Evolutionary conservation across 164 flowering plant species (phyloP).

Genomic region (Aristolochia californica): DNA sequence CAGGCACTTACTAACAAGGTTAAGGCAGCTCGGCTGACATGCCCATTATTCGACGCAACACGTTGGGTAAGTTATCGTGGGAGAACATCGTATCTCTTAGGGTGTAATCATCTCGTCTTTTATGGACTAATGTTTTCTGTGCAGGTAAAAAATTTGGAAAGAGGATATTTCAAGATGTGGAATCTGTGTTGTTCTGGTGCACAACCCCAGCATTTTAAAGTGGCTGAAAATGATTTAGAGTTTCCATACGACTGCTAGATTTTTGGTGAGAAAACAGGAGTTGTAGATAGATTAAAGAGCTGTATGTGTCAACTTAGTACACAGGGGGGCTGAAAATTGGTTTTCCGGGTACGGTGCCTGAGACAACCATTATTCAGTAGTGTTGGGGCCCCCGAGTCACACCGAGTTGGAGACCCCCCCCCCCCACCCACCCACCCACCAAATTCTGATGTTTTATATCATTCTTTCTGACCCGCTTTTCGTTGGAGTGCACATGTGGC

Average conservation of each 20-base stretch:
- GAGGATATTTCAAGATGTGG: constrained; percentile 97
- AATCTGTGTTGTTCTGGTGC: constrained; percentile 67
- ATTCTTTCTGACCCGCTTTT: too few relatives aligned
- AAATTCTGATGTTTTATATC: too few relatives aligned
- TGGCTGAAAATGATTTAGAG: constrained; percentile 61
- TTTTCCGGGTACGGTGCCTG: too few relatives aligned
- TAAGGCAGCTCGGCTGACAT: constrained; percentile 63
- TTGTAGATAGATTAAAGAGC: constrained; percentile 1
- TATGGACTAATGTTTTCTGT: too few relatives aligned
- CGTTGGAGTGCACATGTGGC: too few relatives aligned
- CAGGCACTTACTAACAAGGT: constrained; percentile 63
- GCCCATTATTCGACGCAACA: constrained; percentile 83
- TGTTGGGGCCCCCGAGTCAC: too few relatives aligned
- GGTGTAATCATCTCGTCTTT: too few relatives aligned
- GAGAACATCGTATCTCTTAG: too few relatives aligned
- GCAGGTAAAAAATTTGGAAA: constrained; percentile 85
- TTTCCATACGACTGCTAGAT: constrained; percentile 53
- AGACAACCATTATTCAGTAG: too few relatives aligned
- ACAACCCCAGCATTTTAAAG: constrained; percentile 73
- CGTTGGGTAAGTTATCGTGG: constrained; percentile 92
- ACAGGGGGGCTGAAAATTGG: too few relatives aligned
- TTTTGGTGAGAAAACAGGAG: constrained; percentile 1
- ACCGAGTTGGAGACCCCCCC: too few relatives aligned
- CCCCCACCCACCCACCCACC: too few relatives aligned
- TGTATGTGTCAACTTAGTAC: background rate